phyloP scores from a whole-genome alignment of 164 flowering plant genomes.

The Magnolia officinalis region DNA sequence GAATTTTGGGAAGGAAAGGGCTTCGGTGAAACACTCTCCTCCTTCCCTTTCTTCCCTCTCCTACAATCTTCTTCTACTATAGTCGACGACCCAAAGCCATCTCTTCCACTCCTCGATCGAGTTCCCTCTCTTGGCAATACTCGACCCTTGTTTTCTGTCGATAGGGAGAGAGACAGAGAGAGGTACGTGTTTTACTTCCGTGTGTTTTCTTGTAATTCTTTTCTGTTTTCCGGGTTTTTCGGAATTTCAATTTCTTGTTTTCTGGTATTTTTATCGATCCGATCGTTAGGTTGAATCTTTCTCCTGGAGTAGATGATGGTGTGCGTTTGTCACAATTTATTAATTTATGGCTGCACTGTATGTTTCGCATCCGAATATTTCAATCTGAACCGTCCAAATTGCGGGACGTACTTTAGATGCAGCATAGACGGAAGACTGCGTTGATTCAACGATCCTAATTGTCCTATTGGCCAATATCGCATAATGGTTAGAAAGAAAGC shows the following conservation, averaged over 20 bases:
- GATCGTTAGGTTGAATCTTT: neutral
- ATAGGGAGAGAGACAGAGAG: neutral
- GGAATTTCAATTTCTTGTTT: neutral
- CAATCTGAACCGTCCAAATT: neutral
- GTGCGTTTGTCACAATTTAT: neutral
- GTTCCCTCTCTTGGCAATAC: conserved; percentile 4
- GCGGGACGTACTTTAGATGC: neutral
- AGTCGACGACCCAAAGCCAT: neutral
- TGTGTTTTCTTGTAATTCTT: neutral
- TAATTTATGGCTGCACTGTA: neutral
- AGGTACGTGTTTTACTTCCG: neutral
- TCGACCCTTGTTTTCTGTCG: neutral
- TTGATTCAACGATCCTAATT: neutral
- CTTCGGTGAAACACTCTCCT: conserved; percentile 33
- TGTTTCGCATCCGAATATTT: neutral
- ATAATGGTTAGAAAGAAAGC: neutral
- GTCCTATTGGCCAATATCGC: neutral
- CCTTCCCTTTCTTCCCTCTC: conserved; percentile 7
- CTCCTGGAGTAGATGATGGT: neutral
- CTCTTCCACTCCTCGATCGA: conserved; percentile 4
- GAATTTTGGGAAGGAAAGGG: conserved; percentile 40
- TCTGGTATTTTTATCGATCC: neutral
- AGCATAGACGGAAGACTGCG: neutral
- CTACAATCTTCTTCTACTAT: conserved; percentile 1
- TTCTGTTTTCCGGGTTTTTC: too few relatives aligned